Conservation (phyloP, 371 early-diverging fungal genomes). For the Rhizopus microsporus region DNA sequence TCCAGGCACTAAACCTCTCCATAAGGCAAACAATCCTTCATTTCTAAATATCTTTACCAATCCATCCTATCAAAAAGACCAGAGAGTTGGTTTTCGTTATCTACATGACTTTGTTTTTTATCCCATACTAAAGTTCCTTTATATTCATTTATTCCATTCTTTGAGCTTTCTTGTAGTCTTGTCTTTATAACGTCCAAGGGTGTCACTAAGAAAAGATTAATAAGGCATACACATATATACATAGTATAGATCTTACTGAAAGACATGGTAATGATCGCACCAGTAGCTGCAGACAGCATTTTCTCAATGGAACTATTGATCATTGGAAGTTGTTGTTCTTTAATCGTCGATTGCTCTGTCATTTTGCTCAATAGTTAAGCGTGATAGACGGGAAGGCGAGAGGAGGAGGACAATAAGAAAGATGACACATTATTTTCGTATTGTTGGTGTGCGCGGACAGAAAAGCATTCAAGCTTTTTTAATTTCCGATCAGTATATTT, state of each 20-base stretch:
- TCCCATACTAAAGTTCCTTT: slow-evolving; percentile 36
- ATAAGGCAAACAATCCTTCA: slow-evolving; percentile 82
- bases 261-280: slow-evolving; percentile 43
- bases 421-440: not conserved
- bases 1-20: slow-evolving; percentile 90
- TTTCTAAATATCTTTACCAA: slow-evolving; percentile 75
- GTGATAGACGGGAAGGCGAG: not conserved
- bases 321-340: not conserved
- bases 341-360: slow-evolving; percentile 3
- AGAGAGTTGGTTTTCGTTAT: not conserved
- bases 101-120: not conserved
- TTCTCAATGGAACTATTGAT: slow-evolving; percentile 30
- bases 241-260: slow-evolving; percentile 32
- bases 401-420: slow-evolving; percentile 1
- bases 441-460: no score
- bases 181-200: slow-evolving; percentile 96
- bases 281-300: slow-evolving; percentile 43
- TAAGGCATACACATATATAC: not conserved
- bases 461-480: no score
- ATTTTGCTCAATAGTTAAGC: not conserved
- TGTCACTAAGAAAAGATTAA: slow-evolving; percentile 86
- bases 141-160: slow-evolving; percentile 16
- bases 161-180: slow-evolving; percentile 78
- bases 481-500: no score
- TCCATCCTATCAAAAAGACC: slow-evolving; percentile 61